phyloP scores from a whole-genome alignment of 495 filamentous ascomycete genomes.

The Choiromyces venosus region DNA sequence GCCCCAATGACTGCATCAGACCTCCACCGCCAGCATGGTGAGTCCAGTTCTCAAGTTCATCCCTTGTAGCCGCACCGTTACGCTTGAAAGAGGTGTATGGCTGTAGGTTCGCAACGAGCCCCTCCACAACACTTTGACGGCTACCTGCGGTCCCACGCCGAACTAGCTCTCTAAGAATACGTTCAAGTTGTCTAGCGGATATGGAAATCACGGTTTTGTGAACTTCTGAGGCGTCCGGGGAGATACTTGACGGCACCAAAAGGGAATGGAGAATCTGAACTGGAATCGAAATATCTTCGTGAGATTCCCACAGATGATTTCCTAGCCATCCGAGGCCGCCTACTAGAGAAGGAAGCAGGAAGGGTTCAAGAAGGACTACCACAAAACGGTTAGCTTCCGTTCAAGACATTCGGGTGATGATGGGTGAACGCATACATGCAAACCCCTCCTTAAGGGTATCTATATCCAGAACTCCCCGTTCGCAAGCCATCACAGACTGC shows the following conservation, averaged over 20 bases:
- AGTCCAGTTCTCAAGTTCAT: constrained; percentile 73
- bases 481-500: constrained; percentile 73
- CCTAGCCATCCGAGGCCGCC: constrained; percentile 74
- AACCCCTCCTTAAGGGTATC: constrained; percentile 81
- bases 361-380: constrained; percentile 69
- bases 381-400: constrained; percentile 43
- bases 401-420: not conserved
- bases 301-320: constrained; percentile 68
- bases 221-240: constrained; percentile 72
- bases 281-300: constrained; percentile 54
- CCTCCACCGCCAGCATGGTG: constrained; percentile 54
- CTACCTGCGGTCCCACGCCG: constrained; percentile 57
- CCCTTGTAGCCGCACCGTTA: constrained; percentile 58
- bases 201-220: constrained; percentile 79
- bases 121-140: constrained; percentile 42
- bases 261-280: constrained; percentile 73
- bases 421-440: constrained; percentile 59
- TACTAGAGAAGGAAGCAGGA: constrained; percentile 81
- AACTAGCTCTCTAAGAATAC: constrained; percentile 66
- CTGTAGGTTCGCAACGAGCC: constrained; percentile 64
- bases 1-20: constrained; percentile 57
- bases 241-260: constrained; percentile 67
- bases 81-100: constrained; percentile 59
- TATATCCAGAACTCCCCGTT: constrained; percentile 62
- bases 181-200: constrained; percentile 68